Base-by-base conservation (phyloP, 148 eudicot species). In the Rhododendron molle region DNA sequence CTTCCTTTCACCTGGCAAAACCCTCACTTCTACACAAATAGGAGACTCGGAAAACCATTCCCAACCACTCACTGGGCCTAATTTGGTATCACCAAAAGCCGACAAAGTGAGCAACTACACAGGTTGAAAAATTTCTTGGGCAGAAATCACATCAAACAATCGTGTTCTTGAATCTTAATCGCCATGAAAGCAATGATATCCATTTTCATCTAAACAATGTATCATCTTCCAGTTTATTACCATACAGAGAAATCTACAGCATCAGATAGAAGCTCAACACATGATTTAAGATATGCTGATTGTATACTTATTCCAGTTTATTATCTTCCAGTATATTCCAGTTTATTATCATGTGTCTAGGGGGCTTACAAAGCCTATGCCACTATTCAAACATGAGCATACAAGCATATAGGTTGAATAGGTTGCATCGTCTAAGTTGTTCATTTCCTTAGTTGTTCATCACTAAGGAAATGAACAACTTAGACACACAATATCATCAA, bases 191-290 rank as follows among this genome's bases (percentile, higher is more conserved):
- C 30, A 79, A 28, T 3, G 43, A n/a, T n/a, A 23, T 36, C 21
- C 30, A 43, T 18, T 60, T 79, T 46, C 65, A 38, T 16, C n/a
- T 5, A 78, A 72, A 54, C 20, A 21, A 52, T 32, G 62, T 52
- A 0, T 8, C 73, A 43, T 76, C 52, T 71, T 44, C 62, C 49
- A 44, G 7, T 82, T 71, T 13, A 87, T 86, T 90, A 97, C 99
- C 98, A 89, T 50, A 94, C 85, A 54, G 89, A 89, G 38, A 94
- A 89, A 88, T 88, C 89, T 69, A 91, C 87, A 38, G 96, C 93
- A 79, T 93, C 95, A 79, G 94, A 88, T 40, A 88, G 86, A 82
- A 97, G 88, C 83, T 89, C 89, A 76, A 87, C 83, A n/a, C n/a
- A n/a, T n/a, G n/a, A n/a, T n/a, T n/a, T n/a, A n/a, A n/a, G n/a